Evolutionary conservation across 106 monocot genomes (phyloP), one percentile per base, ranked within the genome.

Genomic region (Phalaenopsis equestris): DNA sequence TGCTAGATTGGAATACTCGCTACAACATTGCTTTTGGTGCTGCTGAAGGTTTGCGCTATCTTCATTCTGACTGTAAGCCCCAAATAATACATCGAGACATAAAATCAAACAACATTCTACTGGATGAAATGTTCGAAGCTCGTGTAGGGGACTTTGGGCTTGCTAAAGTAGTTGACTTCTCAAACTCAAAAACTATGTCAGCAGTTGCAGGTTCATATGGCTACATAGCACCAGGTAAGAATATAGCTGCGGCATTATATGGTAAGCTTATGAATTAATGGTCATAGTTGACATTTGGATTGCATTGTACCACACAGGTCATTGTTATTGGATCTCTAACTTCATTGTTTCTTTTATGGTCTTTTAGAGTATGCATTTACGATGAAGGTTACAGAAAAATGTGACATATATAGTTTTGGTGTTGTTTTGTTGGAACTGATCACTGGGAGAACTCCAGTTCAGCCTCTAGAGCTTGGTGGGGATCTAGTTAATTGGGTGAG

Each of bases 161-260:
- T 61, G 90, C 90, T 24, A 90, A 90, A 55, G 42, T 85, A 41
- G 70, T 87, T 78, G 87, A 90, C 45, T 75, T 84, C 2, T 86
- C 81, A 8, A 61, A 86, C 41, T 91, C 91, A 15, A 94, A 88
- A 77, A 90, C 94, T 48, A 90, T 94, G 94, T 94, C 91, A 52
- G 91, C 89, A 17, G 86, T 94, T 76, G 94, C 91, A 48, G 94
- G 94, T 47, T 91, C 94, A 49, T 94, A 91, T 79, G 94, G 94
- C 61, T 94, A 94, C 41, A 94, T 94, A 56, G 94, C 94, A 14
- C 94, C 94, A 72, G 94, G 94, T 94, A 73, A 57, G 80, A 43
- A 11, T 55, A 38, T 24, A 72, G 9, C 52, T 81, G 48, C 36
- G 52, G 46, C 2, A 56, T 73, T 16, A 70, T 42, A 79, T 47